A percentile compares a stretch with the other conserved stretches of the same genome.
These are phyloP conservation scores for Scenedesmus sp. DNA, from an alignment of 163 green algal species.

Conservation along the genomic window DNA sequence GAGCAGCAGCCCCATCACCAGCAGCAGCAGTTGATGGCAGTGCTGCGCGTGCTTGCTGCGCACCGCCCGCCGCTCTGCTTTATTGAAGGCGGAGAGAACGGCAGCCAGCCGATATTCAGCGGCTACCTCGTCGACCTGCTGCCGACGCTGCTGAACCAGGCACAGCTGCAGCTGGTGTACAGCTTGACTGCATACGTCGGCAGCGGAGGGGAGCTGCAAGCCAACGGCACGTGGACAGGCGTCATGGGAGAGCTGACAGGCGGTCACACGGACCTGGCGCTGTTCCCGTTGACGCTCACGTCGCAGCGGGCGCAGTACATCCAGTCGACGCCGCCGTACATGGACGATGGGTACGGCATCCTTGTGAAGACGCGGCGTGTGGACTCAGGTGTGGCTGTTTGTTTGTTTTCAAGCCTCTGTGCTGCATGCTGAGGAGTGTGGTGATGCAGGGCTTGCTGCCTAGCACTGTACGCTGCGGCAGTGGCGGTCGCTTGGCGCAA, in stretches of 20 bases:
- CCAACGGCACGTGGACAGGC: slow-evolving; percentile 50
- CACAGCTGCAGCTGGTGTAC: not conserved
- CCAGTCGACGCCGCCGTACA: slow-evolving; percentile 1
- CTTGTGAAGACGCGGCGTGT: not conserved
- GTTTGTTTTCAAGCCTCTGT: not conserved
- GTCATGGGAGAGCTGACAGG: slow-evolving; percentile 38
- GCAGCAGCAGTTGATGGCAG: not conserved
- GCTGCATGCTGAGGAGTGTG: no score
- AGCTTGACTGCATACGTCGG: not conserved
- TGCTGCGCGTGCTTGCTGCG: not conserved
- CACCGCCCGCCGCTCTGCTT: slow-evolving; percentile 32
- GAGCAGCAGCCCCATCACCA: not conserved
- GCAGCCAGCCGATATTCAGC: slow-evolving; percentile 10
- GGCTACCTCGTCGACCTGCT: slow-evolving; percentile 43
- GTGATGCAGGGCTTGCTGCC: not conserved
- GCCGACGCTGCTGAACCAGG: slow-evolving; percentile 31
- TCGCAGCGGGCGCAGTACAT: slow-evolving; percentile 17
- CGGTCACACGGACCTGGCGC: slow-evolving; percentile 14
- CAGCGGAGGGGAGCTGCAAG: not conserved
- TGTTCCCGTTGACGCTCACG: slow-evolving; percentile 51
- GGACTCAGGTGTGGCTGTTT: not conserved
- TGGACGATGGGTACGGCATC: slow-evolving; percentile 49
- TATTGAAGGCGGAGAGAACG: not conserved
- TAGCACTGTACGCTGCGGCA: not conserved
- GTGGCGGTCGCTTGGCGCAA: no score